These are phyloP conservation scores for Cyphellophora attinorum DNA, from an alignment of 2,329 filamentous ascomycete species.

Conservation along the genomic window DNA sequence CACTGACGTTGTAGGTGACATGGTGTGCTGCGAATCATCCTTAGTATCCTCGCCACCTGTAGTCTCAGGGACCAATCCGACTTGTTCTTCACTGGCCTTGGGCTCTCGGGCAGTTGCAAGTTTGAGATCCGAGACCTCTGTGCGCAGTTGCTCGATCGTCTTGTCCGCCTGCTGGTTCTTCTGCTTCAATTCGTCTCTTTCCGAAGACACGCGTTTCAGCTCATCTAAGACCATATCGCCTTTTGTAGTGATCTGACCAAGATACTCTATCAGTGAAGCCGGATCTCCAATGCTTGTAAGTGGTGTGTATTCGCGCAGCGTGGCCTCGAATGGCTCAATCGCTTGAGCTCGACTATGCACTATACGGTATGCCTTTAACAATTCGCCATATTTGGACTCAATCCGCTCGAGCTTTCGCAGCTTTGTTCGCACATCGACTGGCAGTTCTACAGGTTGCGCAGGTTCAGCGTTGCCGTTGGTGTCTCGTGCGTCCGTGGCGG, in stretches of 20 bases:
- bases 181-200: slow-evolving; percentile 71
- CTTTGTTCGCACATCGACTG: slow-evolving; percentile 64
- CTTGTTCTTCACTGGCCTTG: slow-evolving; percentile 23
- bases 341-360: slow-evolving; percentile 78
- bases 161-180: slow-evolving; percentile 62
- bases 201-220: slow-evolving; percentile 72
- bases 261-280: slow-evolving; percentile 74
- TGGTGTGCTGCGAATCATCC: no score
- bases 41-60: no score
- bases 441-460: slow-evolving; percentile 43
- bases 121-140: slow-evolving; percentile 53
- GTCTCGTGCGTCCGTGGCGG: slow-evolving; percentile 2
- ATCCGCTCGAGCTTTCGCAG: slow-evolving; percentile 83
- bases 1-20: neutral
- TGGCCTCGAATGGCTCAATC: slow-evolving; percentile 88
- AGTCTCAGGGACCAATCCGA: slow-evolving; percentile 33
- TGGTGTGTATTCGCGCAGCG: slow-evolving; percentile 84
- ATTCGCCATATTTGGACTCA: slow-evolving; percentile 77
- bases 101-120: slow-evolving; percentile 23
- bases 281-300: slow-evolving; percentile 82
- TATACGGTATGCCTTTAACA: slow-evolving; percentile 82
- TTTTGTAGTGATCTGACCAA: slow-evolving; percentile 76
- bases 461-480: slow-evolving; percentile 16
- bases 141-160: slow-evolving; percentile 50
- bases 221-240: slow-evolving; percentile 92